Evolutionary conservation across 78 protist genomes (phyloP).

Genomic region (Dictyostelium brefeldianum): DNA sequence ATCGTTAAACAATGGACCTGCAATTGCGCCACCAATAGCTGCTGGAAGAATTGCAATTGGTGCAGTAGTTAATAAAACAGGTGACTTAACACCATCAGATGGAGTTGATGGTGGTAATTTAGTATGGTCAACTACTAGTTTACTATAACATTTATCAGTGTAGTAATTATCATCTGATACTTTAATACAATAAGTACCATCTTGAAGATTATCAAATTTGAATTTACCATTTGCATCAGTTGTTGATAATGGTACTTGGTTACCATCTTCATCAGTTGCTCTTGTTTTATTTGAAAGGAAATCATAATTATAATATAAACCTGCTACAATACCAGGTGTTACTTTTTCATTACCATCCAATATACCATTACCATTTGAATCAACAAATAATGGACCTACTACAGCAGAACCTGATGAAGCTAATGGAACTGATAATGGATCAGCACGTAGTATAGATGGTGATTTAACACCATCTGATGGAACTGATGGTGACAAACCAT

Average conservation of each 20-base stretch:
- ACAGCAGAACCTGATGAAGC: not conserved
- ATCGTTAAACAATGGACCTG: conserved; percentile 20
- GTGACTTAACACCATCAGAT: not conserved
- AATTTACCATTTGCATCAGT: conserved; percentile 21
- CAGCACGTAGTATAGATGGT: not conserved
- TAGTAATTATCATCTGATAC: not conserved
- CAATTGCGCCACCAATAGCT: not conserved
- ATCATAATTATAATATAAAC: too few relatives aligned
- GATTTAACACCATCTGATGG: not conserved
- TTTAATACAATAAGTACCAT: not conserved
- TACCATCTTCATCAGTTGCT: conserved; percentile 1
- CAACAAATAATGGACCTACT: conserved; percentile 28
- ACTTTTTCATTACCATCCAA: not conserved
- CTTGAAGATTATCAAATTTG: conserved; percentile 9
- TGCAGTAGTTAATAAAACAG: not conserved
- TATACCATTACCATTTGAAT: conserved; percentile 40
- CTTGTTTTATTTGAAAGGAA: not conserved
- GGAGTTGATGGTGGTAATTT: not conserved
- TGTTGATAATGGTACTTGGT: not conserved
- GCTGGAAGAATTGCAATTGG: not conserved
- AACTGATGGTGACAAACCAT: not conserved
- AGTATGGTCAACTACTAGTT: not conserved
- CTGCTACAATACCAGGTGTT: not conserved
- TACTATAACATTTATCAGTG: not conserved
- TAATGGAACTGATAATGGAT: not conserved